A percentile compares a stretch with the other conserved stretches of the same genome.
These are phyloP conservation scores for Limonium bicolor DNA, from an alignment of 148 eudicot species.

Conservation along the genomic window DNA sequence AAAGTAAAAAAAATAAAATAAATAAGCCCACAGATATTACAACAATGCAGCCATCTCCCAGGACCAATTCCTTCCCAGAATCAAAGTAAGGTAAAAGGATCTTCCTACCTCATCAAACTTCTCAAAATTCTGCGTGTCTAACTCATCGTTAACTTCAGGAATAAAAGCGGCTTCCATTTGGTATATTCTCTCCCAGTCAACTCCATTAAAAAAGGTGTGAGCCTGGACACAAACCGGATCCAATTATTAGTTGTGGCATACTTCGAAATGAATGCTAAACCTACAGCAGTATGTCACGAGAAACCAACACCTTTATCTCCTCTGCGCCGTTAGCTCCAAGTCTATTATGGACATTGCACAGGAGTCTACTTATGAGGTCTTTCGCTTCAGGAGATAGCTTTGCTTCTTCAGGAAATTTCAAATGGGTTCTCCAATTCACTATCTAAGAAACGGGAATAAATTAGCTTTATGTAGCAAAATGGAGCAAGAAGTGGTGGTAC, in stretches of 20 bases:
- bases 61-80: too few species aligned
- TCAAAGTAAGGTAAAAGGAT: too few species aligned
- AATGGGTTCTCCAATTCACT: constrained; percentile 18
- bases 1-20: too few species aligned
- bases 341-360: constrained; percentile 17
- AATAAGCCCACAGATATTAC: too few species aligned
- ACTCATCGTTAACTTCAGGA: constrained; percentile 27
- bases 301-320: constrained; percentile 19
- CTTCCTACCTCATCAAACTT: constrained; percentile 25
- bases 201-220: constrained; percentile 22
- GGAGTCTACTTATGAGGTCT: constrained; percentile 16
- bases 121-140: constrained; percentile 28
- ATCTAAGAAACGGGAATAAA: constrained; percentile 6
- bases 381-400: constrained; percentile 15
- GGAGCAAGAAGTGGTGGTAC: background rate
- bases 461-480: background rate
- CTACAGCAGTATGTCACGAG: too few species aligned
- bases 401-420: constrained; percentile 19
- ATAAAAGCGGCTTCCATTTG: constrained; percentile 26
- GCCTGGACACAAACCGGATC: background rate
- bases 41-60: too few species aligned
- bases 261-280: too few species aligned
- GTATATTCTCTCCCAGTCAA: constrained; percentile 23
- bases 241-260: too few species aligned
- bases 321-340: constrained; percentile 19